A percentile compares a stretch with the other conserved stretches of the same genome.
Evolutionary conservation across 1,139 yeast genomes (phyloP).

Genomic region (Meyerozyma guilliermondii): DNA sequence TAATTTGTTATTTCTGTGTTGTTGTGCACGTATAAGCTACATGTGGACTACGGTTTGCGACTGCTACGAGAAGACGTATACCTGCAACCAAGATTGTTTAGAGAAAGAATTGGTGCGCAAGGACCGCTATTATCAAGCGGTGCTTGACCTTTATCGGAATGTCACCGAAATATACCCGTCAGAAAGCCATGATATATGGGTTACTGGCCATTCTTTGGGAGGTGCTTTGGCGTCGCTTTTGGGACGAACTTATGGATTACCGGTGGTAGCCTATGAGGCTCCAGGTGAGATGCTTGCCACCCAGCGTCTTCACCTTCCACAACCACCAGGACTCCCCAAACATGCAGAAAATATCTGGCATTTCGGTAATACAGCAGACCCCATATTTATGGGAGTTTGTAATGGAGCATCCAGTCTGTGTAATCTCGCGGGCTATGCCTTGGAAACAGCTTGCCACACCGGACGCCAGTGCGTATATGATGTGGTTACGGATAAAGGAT

Average conservation of each 20-base stretch:
- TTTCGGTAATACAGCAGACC: conserved; percentile 95
- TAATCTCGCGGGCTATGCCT: conserved; percentile 90
- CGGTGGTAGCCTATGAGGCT: conserved; percentile 86
- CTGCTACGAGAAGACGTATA: conserved; percentile 79
- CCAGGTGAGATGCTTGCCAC: conserved; percentile 91
- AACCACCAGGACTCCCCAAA: conserved; percentile 85
- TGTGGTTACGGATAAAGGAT: conserved; percentile 82
- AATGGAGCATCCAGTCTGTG: conserved; percentile 92
- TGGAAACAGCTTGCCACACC: conserved; percentile 95
- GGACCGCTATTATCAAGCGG: conserved; percentile 82
- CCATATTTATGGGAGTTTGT: conserved; percentile 94
- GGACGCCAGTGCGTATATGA: conserved; percentile 89
- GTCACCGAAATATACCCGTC: conserved; percentile 66
- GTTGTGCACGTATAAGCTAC: conserved; percentile 91
- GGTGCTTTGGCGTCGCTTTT: conserved; percentile 80
- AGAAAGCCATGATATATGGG: conserved; percentile 65
- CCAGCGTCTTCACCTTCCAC: conserved; percentile 79
- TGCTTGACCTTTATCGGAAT: conserved; percentile 69
- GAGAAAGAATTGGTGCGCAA: conserved; percentile 70
- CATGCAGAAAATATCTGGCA: conserved; percentile 88
- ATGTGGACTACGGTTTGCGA: conserved; percentile 96
- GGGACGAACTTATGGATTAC: conserved; percentile 87
- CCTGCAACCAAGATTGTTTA: conserved; percentile 84
- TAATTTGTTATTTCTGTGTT: conserved; percentile 84
- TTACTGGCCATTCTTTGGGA: conserved; percentile 94